Evolutionary conservation across 768 basidiomycete species (phyloP), one percentile per base, ranked within the genome.

Genomic region (Leccinum subgranulosum): DNA sequence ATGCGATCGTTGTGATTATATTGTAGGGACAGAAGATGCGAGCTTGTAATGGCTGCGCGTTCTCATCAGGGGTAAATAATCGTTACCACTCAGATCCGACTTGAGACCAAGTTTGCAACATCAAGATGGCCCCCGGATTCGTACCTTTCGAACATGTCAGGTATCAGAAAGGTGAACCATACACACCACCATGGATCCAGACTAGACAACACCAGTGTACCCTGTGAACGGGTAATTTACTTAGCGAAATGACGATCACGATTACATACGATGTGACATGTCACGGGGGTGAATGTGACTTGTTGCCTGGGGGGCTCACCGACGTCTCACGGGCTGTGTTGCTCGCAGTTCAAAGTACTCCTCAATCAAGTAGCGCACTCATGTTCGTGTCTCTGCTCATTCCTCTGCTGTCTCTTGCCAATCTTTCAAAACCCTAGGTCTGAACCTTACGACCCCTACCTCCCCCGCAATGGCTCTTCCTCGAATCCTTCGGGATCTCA

Each of bases 371-470:
- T 56, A 65, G 60, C 56, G 39, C 55, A 52, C 11, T 36, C 62
- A 72, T 72, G 71, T 72, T 62, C 39, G 71, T 74, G 53, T 58
- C 49, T 63, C 56, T 9, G 27, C 34, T 10, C 28, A 45, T 55
- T 49, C 48, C 21, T 25, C n/a, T 60, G 49, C 61, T 43, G 53
- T 46, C 23, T 56, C 54, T 56, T 49, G 27, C 49, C 27, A 46
- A 54, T n/a, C 51, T 57, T 23, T 41, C 47, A 27, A 57, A 58
- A 54, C 57, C 57, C 54, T 73, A 96, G 94, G 94, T 93, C 94
- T 71, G 92, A 96, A 78, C 95, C 94, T 71, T 98, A 98, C 77
- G 96, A 98, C 83, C 96, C 96, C 64, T 98, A 99, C 77, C 82
- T 98, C 60, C 94, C 95, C 62, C 88, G 91, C 66, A 85, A 83